Base-by-base conservation (phyloP, 2,329 filamentous ascomycete species). In the Aspergillus alliaceus region DNA sequence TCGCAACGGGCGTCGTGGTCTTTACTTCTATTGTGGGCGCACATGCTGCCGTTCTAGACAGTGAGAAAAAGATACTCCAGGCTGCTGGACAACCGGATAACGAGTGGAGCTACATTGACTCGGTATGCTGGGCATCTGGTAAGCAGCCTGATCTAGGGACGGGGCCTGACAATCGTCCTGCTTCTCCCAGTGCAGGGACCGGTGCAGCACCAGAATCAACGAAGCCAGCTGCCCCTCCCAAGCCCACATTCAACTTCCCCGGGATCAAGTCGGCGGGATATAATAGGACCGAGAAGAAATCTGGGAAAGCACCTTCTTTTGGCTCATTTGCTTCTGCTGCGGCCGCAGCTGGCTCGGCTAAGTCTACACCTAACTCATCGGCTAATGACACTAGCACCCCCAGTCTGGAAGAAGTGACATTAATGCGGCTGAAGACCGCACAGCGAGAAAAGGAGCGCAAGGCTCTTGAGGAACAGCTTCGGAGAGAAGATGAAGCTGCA, bases 1-100 rank as follows among this genome's bases (percentile, higher is more conserved):
- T 83, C 54, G 81, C 78, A 5, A 83, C 78, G 1, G 84, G 79
- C 0, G 79, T 85, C 46, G 72, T 87, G 14, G 77, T 86, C 14
- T 87, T 82, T 69, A 72, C 75, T 3, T 84, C 83, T 4, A 79
- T 87, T 34, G 82, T 86, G 48, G 78, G 81, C 53, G 83, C 84
- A 1, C 81, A 86, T 64, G 77, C 82, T 3, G 83, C 84, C 8
- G 80, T 86, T 2, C 66, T 78, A 40, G 82, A 86, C 60, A 77
- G 75, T 52, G 73, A 75, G 54, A 78, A 75, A 54, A 73, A 66
- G 49, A 60, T 64, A 52, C 57, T 62, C 34, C 61, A 67, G 27
- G 59, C 54, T 27, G 52, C 53, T 24, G 58, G 50, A 25, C 67
- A 71, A 50, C 54, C 69, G n/a, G 75, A 75, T 29, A 65, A 64